Base-by-base conservation (phyloP, 352 stramenopile genomes). In the Phytophthora fragariaefolia region DNA sequence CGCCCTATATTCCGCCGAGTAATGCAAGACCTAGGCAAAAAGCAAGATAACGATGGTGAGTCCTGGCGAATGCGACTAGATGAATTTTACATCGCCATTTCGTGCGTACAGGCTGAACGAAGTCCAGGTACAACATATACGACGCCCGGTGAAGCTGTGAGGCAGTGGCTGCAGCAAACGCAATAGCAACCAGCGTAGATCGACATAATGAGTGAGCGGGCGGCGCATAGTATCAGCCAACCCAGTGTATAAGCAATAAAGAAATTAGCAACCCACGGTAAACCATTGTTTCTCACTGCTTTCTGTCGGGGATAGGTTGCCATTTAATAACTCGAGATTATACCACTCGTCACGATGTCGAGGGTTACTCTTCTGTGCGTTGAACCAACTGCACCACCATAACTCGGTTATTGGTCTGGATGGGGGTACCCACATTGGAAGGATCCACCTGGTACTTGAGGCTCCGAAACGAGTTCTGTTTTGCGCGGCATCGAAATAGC, bases 91-190 rank as follows among this genome's bases (percentile, higher is more conserved):
- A 59, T 89, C 24, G 82, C 77, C 6, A 80, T 94, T 15, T 77
- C 82, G 24, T 79, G 82, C 55, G 49, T 91, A 28, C 83, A 93
- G 28, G 63, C 67, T 15, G 73, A 84, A 47, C 65, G 73, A 20
- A 80, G 62, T 66, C 69, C 58, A 32, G 63, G 36, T 5, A 66
- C 48, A 47, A 43, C 59, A 26, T 84, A 85, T 62, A 27, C 69
- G 8, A 87, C 59, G 43, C 70, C 79, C 30, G 82, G 83, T 15
- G 83, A 93, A 60, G 80, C 83, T 36, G 70, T 92, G 15, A 71
- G 80, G 4, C 68, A 90, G 46, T 91, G 83, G 85, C 89, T 94
- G 65, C 79, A 91, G 45, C 80, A 92, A 71, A 89, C 74, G 23
- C 77, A 88, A 65, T 87, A 86, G 53, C 13, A 50, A 53, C 18